These are phyloP conservation scores for Phaffia australis DNA, from an alignment of 768 basidiomycete species.

Conservation along the genomic window DNA sequence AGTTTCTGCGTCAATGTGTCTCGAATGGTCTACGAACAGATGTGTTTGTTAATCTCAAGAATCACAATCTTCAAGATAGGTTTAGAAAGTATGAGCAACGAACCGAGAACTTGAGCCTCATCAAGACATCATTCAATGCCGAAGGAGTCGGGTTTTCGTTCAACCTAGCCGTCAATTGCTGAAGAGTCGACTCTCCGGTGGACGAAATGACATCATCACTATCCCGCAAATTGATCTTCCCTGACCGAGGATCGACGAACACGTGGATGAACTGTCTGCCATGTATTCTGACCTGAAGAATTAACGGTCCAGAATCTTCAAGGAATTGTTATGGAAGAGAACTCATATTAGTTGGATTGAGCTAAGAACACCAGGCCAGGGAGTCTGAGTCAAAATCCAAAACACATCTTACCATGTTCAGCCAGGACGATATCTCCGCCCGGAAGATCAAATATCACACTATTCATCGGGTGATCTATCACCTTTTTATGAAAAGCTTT, in stretches of 20 bases:
- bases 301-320: conserved; percentile 40
- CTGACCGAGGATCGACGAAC: conserved; percentile 68
- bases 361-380: neutral
- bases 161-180: conserved; percentile 49
- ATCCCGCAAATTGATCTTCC: conserved; percentile 64
- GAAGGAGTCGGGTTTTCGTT: conserved; percentile 55
- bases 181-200: conserved; percentile 58
- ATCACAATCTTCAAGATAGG: neutral
- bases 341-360: neutral
- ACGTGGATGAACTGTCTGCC: conserved; percentile 65
- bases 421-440: conserved; percentile 15
- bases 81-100: conserved; percentile 31
- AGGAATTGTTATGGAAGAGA: neutral
- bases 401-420: conserved; percentile 13
- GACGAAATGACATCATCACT: conserved; percentile 69
- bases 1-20: conserved; percentile 75
- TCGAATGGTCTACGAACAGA: conserved; percentile 56
- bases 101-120: conserved; percentile 54
- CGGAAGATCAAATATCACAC: conserved; percentile 4
- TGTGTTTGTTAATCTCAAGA: neutral
- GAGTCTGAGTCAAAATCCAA: neutral
- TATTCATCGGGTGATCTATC: neutral
- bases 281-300: conserved; percentile 59
- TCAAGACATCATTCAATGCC: conserved; percentile 49
- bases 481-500: conserved; percentile 3